Evolutionary conservation across 371 early-diverging fungal genomes (phyloP).

Genomic region (Mucor circinelloides): DNA sequence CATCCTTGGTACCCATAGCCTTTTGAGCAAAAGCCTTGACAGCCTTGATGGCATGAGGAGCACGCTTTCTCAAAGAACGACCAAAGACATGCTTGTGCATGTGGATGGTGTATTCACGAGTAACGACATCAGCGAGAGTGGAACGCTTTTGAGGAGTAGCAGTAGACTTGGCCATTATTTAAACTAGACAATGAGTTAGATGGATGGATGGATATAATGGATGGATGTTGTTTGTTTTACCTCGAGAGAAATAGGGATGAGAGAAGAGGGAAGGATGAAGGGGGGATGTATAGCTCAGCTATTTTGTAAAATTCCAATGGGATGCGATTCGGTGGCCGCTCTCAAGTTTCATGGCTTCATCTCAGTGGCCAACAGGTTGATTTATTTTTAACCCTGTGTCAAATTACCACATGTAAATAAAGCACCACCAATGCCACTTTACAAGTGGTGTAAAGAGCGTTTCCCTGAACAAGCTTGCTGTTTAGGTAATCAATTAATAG

Average conservation of each 20-base stretch:
- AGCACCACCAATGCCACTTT: not conserved
- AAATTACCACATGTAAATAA: not conserved
- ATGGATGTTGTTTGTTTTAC: not conserved
- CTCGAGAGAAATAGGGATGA: not conserved
- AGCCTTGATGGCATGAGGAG: slow-evolving; percentile 92
- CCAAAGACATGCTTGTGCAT: slow-evolving; percentile 89
- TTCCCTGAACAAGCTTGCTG: not conserved
- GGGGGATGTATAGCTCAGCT: not conserved
- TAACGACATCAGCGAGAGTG: slow-evolving; percentile 73
- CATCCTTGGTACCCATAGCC: slow-evolving; percentile 89
- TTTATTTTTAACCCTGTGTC: not conserved
- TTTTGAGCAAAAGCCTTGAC: slow-evolving; percentile 86
- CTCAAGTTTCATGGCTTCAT: not conserved
- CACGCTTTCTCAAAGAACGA: slow-evolving; percentile 93
- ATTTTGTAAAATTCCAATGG: not conserved
- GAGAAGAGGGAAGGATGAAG: not conserved
- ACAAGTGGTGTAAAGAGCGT: not conserved
- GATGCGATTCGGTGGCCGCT: not conserved
- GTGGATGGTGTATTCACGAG: slow-evolving; percentile 95
- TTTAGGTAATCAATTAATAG: not conserved
- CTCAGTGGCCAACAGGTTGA: not conserved
- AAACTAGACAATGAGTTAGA: not conserved
- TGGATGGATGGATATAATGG: slow-evolving; percentile 16
- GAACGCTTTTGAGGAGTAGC: slow-evolving; percentile 59
- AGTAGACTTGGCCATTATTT: slow-evolving; percentile 53